Conservation (phyloP, 352 stramenopile species). For the Globisporangium rhizosaccharum region DNA sequence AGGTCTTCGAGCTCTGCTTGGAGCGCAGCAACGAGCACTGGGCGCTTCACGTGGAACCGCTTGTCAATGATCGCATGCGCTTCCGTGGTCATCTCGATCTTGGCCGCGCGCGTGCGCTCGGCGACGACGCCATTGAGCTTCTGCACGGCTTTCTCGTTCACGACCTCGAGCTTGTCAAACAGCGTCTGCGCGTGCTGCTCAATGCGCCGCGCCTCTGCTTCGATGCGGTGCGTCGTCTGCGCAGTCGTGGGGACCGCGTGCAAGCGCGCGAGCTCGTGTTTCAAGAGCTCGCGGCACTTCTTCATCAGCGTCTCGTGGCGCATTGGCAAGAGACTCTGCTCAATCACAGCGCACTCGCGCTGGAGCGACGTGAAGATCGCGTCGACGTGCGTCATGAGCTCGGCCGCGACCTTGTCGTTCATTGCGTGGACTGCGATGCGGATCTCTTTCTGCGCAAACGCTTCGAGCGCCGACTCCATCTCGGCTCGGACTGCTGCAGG, state of each 20-base stretch:
- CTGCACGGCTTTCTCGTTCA: slow-evolving; percentile 69
- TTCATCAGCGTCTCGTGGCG: slow-evolving; percentile 39
- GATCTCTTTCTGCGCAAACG: slow-evolving; percentile 64
- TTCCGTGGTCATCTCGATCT: slow-evolving; percentile 56
- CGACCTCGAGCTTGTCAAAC: slow-evolving; percentile 70
- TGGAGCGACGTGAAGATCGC: slow-evolving; percentile 46
- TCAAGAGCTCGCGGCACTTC: slow-evolving; percentile 44
- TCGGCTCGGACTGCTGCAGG: slow-evolving; percentile 56
- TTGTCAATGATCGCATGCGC: slow-evolving; percentile 56
- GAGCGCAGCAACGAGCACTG: slow-evolving; percentile 53
- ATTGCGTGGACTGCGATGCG: slow-evolving; percentile 62
- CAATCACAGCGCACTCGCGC: slow-evolving; percentile 47
- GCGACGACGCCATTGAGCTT: slow-evolving; percentile 42
- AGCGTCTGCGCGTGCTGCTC: slow-evolving; percentile 53
- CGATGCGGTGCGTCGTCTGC: slow-evolving; percentile 37
- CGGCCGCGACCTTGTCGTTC: slow-evolving; percentile 52
- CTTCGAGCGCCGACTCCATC: slow-evolving; percentile 40
- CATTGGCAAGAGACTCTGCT: slow-evolving; percentile 60
- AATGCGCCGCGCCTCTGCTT: slow-evolving; percentile 51
- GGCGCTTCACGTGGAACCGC: slow-evolving; percentile 37
- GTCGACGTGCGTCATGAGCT: slow-evolving; percentile 53
- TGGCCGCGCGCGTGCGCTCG: slow-evolving; percentile 47
- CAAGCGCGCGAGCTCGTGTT: slow-evolving; percentile 38
- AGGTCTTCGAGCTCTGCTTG: slow-evolving; percentile 55
- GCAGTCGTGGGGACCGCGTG: slow-evolving; percentile 43